Conservation (phyloP, 768 basidiomycete species). For the Rickenella mellea region DNA sequence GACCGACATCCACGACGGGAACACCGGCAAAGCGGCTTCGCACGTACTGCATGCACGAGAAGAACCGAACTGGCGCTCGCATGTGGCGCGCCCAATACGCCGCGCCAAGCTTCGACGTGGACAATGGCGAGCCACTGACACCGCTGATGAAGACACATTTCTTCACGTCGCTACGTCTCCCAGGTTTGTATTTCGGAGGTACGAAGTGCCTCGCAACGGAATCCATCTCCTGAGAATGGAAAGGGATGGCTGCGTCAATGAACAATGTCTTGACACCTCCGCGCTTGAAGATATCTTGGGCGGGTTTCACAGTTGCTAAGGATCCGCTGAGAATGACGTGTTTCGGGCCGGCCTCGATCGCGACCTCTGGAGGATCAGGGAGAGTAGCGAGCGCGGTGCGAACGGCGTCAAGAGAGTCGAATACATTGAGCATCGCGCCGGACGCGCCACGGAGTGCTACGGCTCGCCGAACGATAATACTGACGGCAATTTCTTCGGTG, state of each 20-base stretch:
- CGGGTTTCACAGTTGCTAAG: background rate
- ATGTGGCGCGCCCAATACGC: background rate
- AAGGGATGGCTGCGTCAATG: background rate
- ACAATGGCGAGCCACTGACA: background rate
- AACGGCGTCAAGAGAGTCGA: background rate
- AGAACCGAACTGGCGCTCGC: background rate
- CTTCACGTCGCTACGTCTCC: too few relatives aligned
- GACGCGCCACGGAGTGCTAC: background rate
- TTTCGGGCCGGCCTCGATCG: conserved; percentile 1
- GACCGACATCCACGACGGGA: background rate
- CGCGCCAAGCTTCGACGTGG: background rate
- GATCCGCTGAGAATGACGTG: conserved; percentile 1
- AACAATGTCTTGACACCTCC: background rate
- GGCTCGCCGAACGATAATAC: background rate
- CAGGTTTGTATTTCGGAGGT: background rate
- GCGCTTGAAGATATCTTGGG: background rate
- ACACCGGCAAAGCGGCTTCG: background rate
- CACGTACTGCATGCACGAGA: background rate
- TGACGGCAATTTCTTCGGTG: background rate
- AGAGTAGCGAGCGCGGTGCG: background rate
- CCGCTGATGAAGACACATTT: background rate
- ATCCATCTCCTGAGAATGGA: background rate
- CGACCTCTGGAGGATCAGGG: background rate
- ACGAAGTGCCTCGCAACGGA: background rate
- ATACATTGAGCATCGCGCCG: conserved; percentile 4